phyloP scores from a whole-genome alignment of 164 flowering plant species.

The Macadamia tetraphylla region DNA sequence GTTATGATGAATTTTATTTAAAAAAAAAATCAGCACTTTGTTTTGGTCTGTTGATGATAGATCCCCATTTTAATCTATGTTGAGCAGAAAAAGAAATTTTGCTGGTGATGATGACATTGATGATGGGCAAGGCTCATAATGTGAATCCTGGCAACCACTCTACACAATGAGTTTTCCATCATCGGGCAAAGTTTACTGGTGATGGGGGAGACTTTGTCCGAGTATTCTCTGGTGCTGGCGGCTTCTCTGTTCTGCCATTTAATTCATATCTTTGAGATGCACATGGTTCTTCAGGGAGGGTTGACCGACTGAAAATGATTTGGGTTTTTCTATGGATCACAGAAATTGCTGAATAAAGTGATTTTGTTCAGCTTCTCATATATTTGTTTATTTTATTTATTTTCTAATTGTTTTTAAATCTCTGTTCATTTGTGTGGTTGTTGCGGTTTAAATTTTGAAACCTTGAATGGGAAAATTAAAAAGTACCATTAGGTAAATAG shows the following conservation, averaged over 20 bases:
- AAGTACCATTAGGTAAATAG: too few relatives aligned
- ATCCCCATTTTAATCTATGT: background rate
- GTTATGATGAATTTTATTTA: too few relatives aligned
- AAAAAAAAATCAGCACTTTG: background rate
- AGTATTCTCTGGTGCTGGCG: background rate
- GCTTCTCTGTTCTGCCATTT: background rate
- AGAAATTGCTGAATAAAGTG: background rate
- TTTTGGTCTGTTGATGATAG: background rate
- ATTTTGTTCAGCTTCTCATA: background rate
- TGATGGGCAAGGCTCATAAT: too few relatives aligned
- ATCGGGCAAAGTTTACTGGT: conserved; percentile 38
- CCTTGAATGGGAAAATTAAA: too few relatives aligned
- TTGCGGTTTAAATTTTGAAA: too few relatives aligned
- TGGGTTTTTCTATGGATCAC: conserved; percentile 5
- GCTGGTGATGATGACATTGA: conserved; percentile 30
- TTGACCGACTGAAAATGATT: background rate
- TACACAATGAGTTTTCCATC: too few relatives aligned
- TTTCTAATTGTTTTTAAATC: background rate
- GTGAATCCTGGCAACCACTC: too few relatives aligned
- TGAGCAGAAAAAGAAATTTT: conserved; percentile 48
- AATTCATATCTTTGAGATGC: background rate
- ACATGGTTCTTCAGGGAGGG: conserved; percentile 1
- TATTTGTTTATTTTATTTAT: background rate
- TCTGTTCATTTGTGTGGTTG: too few relatives aligned
- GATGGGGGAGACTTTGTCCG: conserved; percentile 17